These are phyloP conservation scores for Ustilago curta DNA, from an alignment of 1,284 basidiomycete species.

Conservation along the genomic window DNA sequence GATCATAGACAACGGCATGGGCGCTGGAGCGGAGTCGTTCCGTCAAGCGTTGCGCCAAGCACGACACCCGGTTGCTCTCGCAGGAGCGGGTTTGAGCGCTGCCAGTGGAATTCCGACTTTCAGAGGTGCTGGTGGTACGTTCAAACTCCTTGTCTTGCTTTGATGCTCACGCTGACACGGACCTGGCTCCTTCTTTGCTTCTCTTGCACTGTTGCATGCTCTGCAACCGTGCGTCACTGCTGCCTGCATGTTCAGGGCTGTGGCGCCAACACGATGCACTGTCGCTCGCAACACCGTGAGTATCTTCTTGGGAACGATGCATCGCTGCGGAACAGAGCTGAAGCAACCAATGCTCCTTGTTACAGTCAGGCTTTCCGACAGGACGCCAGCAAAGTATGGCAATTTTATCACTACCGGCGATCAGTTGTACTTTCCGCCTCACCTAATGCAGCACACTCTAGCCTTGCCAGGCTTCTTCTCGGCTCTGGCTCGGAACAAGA, in stretches of 20 bases:
- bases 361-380: slow-evolving; percentile 72
- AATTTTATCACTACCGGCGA: slow-evolving; percentile 77
- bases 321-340: neutral
- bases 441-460: slow-evolving; percentile 75
- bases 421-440: slow-evolving; percentile 72
- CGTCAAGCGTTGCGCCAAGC: slow-evolving; percentile 66
- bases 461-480: slow-evolving; percentile 72
- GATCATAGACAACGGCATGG: slow-evolving; percentile 16
- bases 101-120: slow-evolving; percentile 76
- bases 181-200: neutral
- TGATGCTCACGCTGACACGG: neutral
- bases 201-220: neutral
- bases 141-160: neutral
- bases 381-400: slow-evolving; percentile 75
- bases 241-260: slow-evolving; percentile 65
- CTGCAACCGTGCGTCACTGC: neutral
- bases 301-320: neutral
- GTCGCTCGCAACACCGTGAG: slow-evolving; percentile 74
- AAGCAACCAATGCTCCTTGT: neutral
- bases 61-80: slow-evolving; percentile 74
- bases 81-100: slow-evolving; percentile 76
- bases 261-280: slow-evolving; percentile 76
- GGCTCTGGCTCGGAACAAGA: neutral
- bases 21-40: slow-evolving; percentile 57
- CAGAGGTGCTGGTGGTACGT: slow-evolving; percentile 73